Conservation (phyloP, 73 alveolate genomes). For the Tetrahymena borealis region DNA sequence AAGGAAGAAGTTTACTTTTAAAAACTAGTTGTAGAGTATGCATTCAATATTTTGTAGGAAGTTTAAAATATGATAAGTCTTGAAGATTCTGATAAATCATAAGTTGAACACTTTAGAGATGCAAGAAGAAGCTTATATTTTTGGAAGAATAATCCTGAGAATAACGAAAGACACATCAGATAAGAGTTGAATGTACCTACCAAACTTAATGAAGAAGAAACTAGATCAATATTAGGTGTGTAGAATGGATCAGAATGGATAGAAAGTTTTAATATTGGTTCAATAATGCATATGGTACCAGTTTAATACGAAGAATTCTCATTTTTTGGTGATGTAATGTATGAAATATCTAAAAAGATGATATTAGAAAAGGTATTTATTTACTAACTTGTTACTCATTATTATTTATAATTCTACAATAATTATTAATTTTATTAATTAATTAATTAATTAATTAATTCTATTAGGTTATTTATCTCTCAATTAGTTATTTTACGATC, state of each 20-base stretch:
- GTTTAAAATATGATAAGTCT: slow-evolving; percentile 1
- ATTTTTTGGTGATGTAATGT: slow-evolving; percentile 21
- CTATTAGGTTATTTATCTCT: slow-evolving; percentile 13
- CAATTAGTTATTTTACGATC: slow-evolving; percentile 31
- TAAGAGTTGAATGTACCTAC: slow-evolving; percentile 18
- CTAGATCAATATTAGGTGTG: slow-evolving; percentile 31
- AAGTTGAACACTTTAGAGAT: slow-evolving; percentile 25
- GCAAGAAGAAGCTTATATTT: slow-evolving; percentile 30
- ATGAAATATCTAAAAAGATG: slow-evolving; percentile 28
- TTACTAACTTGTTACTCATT: too few relatives aligned
- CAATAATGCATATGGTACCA: slow-evolving; percentile 44
- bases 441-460: neutral
- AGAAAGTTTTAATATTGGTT: slow-evolving; percentile 30
- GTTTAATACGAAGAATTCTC: slow-evolving; percentile 15
- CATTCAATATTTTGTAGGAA: slow-evolving; percentile 7
- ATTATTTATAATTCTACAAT: too few relatives aligned
- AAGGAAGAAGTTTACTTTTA: slow-evolving; percentile 37
- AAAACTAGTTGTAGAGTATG: slow-evolving; percentile 25
- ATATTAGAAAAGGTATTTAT: slow-evolving; percentile 18
- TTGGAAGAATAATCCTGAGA: slow-evolving; percentile 47
- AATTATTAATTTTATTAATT: neutral
- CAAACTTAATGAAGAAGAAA: slow-evolving; percentile 27
- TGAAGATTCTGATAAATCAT: slow-evolving; percentile 7
- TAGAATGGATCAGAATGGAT: slow-evolving; percentile 42
- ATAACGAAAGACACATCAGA: slow-evolving; percentile 36